Evolutionary conservation across 768 basidiomycete genomes (phyloP).

Genomic region (Lactifluus rugatus): DNA sequence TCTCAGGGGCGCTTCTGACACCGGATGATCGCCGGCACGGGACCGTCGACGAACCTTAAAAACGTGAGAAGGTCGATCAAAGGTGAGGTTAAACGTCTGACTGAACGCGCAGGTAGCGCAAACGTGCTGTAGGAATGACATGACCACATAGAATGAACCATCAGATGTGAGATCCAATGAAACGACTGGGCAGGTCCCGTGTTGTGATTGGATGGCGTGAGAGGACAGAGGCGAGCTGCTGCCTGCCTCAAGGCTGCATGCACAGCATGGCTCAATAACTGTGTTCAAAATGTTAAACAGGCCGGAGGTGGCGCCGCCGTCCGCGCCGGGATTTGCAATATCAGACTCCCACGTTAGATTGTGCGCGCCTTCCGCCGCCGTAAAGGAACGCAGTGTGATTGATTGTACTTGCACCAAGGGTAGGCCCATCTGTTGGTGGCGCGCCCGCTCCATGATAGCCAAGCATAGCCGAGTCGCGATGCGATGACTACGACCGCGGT

Average conservation of each 20-base stretch:
- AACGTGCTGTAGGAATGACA: not conserved
- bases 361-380: not conserved
- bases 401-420: no score
- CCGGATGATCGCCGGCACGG: not conserved
- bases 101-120: not conserved
- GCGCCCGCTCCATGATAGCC: not conserved
- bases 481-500: not conserved
- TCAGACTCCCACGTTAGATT: not conserved
- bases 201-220: not conserved
- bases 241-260: conserved; percentile 1
- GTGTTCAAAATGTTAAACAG: not conserved
- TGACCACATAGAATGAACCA: no score
- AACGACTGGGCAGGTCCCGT: not conserved
- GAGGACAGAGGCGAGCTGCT: not conserved
- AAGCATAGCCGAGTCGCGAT: not conserved
- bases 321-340: not conserved
- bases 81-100: not conserved
- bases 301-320: not conserved
- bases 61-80: not conserved
- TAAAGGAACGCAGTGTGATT: no score
- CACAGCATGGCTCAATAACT: not conserved
- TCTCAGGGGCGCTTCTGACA: not conserved
- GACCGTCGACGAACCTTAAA: not conserved
- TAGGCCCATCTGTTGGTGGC: no score
- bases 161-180: not conserved